These are phyloP conservation scores for Blastobotrys mokoenaii DNA, from an alignment of 805 yeast genomes.

Conservation along the genomic window DNA sequence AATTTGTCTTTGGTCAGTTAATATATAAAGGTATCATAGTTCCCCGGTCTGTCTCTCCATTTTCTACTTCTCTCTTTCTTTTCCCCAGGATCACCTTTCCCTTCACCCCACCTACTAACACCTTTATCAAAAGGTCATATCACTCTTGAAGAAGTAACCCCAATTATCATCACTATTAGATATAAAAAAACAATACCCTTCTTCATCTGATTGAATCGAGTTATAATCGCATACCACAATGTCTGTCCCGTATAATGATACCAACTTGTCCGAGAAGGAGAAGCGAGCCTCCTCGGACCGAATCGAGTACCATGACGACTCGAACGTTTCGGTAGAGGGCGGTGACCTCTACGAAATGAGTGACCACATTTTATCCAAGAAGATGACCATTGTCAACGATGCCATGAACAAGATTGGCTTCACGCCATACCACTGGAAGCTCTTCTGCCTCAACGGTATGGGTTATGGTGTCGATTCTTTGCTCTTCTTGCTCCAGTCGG, in stretches of 20 bases:
- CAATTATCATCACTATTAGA: too few relatives aligned
- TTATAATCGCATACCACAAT: too few relatives aligned
- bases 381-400: conserved; percentile 34
- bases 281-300: not conserved
- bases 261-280: too few relatives aligned
- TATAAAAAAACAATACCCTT: too few relatives aligned
- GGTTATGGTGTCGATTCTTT: conserved; percentile 52
- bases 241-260: too few relatives aligned
- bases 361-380: conserved; percentile 11
- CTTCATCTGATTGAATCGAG: too few relatives aligned
- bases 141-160: too few relatives aligned
- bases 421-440: conserved; percentile 45
- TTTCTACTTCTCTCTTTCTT: not conserved
- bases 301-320: not conserved
- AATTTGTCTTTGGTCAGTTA: not conserved
- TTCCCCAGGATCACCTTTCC: not conserved
- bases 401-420: conserved; percentile 57
- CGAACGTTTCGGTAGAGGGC: not conserved
- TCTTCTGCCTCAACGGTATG: conserved; percentile 45
- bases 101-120: too few relatives aligned
- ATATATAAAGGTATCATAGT: not conserved
- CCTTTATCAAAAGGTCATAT: too few relatives aligned
- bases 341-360: conserved; percentile 9
- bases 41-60: not conserved
- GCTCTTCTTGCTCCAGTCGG: conserved; percentile 39